Percentiles rank a stretch among this genome's conserved stretches.
phyloP scores from a whole-genome alignment of 352 stramenopile species.

The Lagenidium sp. region DNA sequence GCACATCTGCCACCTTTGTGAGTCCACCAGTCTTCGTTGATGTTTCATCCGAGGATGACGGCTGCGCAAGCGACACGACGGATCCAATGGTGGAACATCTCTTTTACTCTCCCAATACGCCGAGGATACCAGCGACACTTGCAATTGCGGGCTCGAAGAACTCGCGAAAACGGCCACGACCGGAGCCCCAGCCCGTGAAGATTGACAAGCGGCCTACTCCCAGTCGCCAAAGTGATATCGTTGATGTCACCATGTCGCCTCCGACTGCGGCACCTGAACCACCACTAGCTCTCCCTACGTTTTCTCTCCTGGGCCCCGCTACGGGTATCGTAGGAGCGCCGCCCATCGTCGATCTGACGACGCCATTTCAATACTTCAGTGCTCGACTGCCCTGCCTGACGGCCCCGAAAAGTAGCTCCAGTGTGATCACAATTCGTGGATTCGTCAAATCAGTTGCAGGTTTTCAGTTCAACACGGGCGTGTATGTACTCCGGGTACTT shows the following conservation, averaged over 20 bases:
- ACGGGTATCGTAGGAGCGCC: too few species aligned
- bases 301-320: too few species aligned
- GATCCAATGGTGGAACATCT: conserved; percentile 64
- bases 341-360: conserved; percentile 6
- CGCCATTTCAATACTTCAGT: conserved; percentile 19
- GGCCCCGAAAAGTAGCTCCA: too few species aligned
- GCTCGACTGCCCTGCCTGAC: too few species aligned
- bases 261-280: too few species aligned
- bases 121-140: conserved; percentile 5
- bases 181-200: too few species aligned
- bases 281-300: too few species aligned
- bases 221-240: too few species aligned
- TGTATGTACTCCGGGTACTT: conserved; percentile 59
- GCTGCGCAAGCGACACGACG: conserved; percentile 52
- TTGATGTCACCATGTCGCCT: too few species aligned
- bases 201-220: too few species aligned
- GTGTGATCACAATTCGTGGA: conserved; percentile 33
- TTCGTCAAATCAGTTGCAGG: conserved; percentile 80
- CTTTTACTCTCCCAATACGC: conserved; percentile 74
- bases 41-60: conserved; percentile 49
- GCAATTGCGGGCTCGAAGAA: too few species aligned
- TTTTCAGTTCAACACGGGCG: conserved; percentile 69
- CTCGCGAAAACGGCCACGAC: conserved; percentile 26
- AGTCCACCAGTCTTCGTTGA: conserved; percentile 37
- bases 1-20: too few species aligned